phyloP scores from a whole-genome alignment of 495 filamentous ascomycete species.

The Margaritispora aquatica region DNA sequence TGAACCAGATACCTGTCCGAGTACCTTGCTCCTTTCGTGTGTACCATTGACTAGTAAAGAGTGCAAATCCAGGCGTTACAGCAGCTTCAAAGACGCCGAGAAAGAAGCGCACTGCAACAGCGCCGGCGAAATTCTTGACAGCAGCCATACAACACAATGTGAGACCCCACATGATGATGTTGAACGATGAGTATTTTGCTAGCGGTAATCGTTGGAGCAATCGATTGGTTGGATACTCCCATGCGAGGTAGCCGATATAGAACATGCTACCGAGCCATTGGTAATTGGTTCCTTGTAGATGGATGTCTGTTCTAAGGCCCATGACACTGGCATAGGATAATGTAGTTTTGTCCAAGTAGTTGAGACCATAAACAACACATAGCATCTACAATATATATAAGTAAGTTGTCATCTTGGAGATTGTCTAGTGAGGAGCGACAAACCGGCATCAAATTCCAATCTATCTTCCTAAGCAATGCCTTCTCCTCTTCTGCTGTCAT shows the following conservation, averaged over 20 bases:
- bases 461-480: slow-evolving; percentile 49
- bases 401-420: not conserved
- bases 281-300: slow-evolving; percentile 46
- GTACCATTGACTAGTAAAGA: slow-evolving; percentile 62
- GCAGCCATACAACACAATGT: slow-evolving; percentile 39
- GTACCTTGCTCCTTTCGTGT: slow-evolving; percentile 50
- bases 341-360: slow-evolving; percentile 61
- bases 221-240: slow-evolving; percentile 45
- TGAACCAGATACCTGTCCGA: slow-evolving; percentile 39
- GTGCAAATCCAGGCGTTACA: slow-evolving; percentile 57
- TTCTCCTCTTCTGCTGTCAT: slow-evolving; percentile 35
- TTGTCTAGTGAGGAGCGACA: slow-evolving; percentile 3
- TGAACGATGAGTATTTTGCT: slow-evolving; percentile 37
- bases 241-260: slow-evolving; percentile 33
- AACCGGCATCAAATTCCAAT: slow-evolving; percentile 56
- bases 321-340: slow-evolving; percentile 58
- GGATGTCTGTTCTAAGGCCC: slow-evolving; percentile 48
- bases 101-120: slow-evolving; percentile 42
- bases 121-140: slow-evolving; percentile 22
- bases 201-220: slow-evolving; percentile 40
- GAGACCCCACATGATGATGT: slow-evolving; percentile 44
- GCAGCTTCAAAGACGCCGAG: slow-evolving; percentile 58
- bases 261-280: slow-evolving; percentile 47
- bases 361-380: slow-evolving; percentile 57
- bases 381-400: slow-evolving; percentile 26